phyloP scores from a whole-genome alignment of 1,284 basidiomycete genomes.

The Cutaneotrichosporon mucoides region DNA sequence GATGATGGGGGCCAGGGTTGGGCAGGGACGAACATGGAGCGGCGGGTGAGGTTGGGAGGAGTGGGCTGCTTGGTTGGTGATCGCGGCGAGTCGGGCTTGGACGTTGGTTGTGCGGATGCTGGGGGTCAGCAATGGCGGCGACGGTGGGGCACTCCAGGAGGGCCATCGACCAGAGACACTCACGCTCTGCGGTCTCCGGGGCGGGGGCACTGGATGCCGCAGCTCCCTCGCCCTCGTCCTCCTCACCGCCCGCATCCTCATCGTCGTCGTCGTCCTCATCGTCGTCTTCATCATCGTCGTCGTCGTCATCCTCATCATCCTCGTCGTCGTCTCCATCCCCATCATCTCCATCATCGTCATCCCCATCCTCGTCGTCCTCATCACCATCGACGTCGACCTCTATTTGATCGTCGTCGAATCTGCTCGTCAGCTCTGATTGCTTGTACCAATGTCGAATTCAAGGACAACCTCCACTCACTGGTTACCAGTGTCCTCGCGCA shows the following conservation, averaged over 20 bases:
- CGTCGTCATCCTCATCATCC: conserved; percentile 24
- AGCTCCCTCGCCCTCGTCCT: conserved; percentile 18
- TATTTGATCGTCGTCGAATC: conserved; percentile 16
- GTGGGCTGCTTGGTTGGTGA: conserved; percentile 3
- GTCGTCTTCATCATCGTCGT: conserved; percentile 28
- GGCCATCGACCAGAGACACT: not conserved
- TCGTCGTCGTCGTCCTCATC: conserved; percentile 8
- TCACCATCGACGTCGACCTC: not conserved
- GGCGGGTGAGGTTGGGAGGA: conserved; percentile 35
- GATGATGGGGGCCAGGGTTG: conserved; percentile 52
- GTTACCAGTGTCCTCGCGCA: conserved; percentile 27
- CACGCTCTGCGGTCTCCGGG: not conserved
- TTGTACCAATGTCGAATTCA: not conserved
- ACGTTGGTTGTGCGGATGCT: not conserved
- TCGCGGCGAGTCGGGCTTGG: not conserved
- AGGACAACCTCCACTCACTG: conserved; percentile 9
- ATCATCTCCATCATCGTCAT: conserved; percentile 17
- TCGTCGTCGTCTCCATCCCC: conserved; percentile 22
- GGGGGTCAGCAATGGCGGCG: not conserved
- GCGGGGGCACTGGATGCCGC: not conserved
- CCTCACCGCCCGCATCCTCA: conserved; percentile 27
- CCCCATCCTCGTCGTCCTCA: conserved; percentile 14
- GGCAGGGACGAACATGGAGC: conserved; percentile 31
- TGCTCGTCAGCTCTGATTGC: conserved; percentile 2
- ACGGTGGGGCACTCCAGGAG: too few species aligned